Base-by-base conservation (phyloP, 2,329 filamentous ascomycete species). In the Nigrograna mackinnonii region DNA sequence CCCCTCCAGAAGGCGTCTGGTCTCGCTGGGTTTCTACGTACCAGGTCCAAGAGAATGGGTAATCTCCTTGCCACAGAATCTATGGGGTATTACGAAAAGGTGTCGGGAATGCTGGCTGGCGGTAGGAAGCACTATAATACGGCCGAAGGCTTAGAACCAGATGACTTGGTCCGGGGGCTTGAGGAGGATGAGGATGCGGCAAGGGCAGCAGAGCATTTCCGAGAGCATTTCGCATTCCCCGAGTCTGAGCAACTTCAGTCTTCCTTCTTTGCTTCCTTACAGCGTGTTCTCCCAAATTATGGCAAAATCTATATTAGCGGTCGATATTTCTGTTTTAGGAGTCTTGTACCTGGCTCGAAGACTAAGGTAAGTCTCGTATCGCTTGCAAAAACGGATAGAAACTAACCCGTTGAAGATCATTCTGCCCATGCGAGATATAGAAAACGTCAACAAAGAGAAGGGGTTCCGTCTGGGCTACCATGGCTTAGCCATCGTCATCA, bases 251-350 rank as follows among this genome's bases (percentile, higher is more conserved):
- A 83, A 62, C 80, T 99, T 1, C 84, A 89, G 49, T 91, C 92
- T 1, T 89, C 90, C 1, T 97, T 94, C 69, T 97, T 91, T 68
- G 90, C 89, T n/a, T 89, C 88, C 62, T 78, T 97, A n/a, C 84
- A 95, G 55, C 84, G 91, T 3, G 89, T 96, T 0, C 70, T 97
- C 21, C 94, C 94, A 3, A 78, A 97, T 2, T 97, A 96, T 58
- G 94, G 94, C 56, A 99, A 97, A 70, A 88, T 97, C 22, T 99
- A 99, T 69, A 85, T 97, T 53, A 91, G 94, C 62, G 84, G 91
- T 54, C 82, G 83, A 17, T 87, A 85, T 44, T 89, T 97, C 52
- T 99, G 94, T 72, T 99, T 96, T 71, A 87, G 94, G 43, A 96
- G 91, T 63, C 74, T 97, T 39, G 75, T 96, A 24, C 90, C 89